Percentiles rank a stretch among this genome's conserved stretches.
These are phyloP conservation scores for Pyricularia pennisetigena DNA, from an alignment of 2,329 filamentous ascomycete genomes.

Conservation along the genomic window DNA sequence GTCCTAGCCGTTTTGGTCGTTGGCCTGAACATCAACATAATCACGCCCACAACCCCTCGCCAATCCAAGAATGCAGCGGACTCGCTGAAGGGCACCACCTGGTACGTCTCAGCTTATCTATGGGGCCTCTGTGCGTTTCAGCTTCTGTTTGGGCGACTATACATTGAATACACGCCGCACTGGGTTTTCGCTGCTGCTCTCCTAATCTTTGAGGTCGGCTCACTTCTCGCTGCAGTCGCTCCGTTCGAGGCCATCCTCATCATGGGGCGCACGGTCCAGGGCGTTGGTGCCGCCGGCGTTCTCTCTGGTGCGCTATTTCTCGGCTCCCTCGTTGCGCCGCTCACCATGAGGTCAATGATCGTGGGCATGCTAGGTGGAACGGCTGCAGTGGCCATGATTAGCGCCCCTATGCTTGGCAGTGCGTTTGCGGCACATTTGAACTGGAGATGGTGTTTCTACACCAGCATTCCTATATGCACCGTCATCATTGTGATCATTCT, in stretches of 20 bases:
- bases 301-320: slow-evolving; percentile 37
- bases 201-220: slow-evolving; percentile 22
- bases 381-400: slow-evolving; percentile 19
- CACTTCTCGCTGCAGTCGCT: slow-evolving; percentile 29
- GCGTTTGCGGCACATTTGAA: slow-evolving; percentile 22
- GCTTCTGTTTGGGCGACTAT: slow-evolving; percentile 28
- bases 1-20: slow-evolving; percentile 1
- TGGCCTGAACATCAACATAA: slow-evolving; percentile 5
- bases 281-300: slow-evolving; percentile 39
- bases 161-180: slow-evolving; percentile 25
- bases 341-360: slow-evolving; percentile 12
- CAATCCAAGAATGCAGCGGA: slow-evolving; percentile 11
- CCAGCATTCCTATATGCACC: slow-evolving; percentile 26
- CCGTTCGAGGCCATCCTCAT: slow-evolving; percentile 38
- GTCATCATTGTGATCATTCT: slow-evolving; percentile 14
- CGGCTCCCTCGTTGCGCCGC: slow-evolving; percentile 18
- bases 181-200: slow-evolving; percentile 37
- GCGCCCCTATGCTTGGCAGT: slow-evolving; percentile 22
- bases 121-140: slow-evolving; percentile 17
- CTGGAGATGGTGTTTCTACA: slow-evolving; percentile 27
- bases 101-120: slow-evolving; percentile 13
- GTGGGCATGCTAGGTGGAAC: slow-evolving; percentile 9
- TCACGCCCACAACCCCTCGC: slow-evolving; percentile 9
- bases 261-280: slow-evolving; percentile 39
- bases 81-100: slow-evolving; percentile 11